phyloP scores from a whole-genome alignment of 441 rosid species.

The Macaranga tanarius region DNA sequence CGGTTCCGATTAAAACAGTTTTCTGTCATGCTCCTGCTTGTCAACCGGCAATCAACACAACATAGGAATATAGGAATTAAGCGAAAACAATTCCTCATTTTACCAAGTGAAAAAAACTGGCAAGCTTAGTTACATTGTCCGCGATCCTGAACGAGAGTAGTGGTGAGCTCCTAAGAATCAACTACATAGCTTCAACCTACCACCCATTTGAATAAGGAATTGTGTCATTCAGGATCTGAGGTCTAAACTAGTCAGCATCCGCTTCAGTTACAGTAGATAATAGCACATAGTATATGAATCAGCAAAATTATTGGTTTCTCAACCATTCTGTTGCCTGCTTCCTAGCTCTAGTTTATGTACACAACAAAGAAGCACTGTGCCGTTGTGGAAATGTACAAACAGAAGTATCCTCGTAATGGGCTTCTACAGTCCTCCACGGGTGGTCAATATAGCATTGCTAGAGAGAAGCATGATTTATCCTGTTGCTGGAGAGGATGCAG shows the following conservation, averaged over 20 bases:
- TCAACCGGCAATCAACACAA: background rate
- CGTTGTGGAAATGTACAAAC: constrained; percentile 20
- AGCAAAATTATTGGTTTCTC: constrained; percentile 30
- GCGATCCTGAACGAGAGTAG: constrained; percentile 22
- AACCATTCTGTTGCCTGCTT: constrained; percentile 20
- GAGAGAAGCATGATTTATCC: constrained; percentile 27
- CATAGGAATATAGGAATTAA: background rate
- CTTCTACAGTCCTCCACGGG: background rate
- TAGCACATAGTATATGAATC: constrained; percentile 14
- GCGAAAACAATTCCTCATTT: constrained; percentile 22
- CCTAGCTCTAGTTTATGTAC: constrained; percentile 41
- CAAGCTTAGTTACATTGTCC: constrained; percentile 27
- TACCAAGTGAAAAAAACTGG: constrained; percentile 6
- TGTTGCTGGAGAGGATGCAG: constrained; percentile 39
- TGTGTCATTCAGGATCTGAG: constrained; percentile 16
- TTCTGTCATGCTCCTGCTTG: too few relatives aligned
- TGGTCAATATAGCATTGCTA: constrained; percentile 5
- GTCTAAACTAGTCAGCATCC: constrained; percentile 11
- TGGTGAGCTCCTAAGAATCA: constrained; percentile 36
- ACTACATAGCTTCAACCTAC: constrained; percentile 43
- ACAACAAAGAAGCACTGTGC: constrained; percentile 28
- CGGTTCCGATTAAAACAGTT: background rate
- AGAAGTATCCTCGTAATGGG: constrained; percentile 16
- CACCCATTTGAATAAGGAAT: constrained; percentile 13
- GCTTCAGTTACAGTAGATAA: constrained; percentile 13